Evolutionary conservation across 2,329 filamentous ascomycete genomes (phyloP).

Genomic region (Apiospora malaysiana): DNA sequence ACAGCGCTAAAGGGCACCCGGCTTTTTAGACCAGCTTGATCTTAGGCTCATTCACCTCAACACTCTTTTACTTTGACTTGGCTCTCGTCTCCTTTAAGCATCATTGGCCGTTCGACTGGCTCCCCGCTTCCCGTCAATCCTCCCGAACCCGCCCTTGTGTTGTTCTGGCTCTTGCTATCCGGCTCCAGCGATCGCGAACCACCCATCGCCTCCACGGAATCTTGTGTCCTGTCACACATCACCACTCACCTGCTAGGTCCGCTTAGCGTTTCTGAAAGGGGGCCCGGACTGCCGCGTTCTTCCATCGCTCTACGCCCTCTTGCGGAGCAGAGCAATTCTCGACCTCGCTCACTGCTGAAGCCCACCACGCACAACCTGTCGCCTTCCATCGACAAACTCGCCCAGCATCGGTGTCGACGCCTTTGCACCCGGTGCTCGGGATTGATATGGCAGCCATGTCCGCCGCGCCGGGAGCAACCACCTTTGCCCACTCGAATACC

Average conservation of each 20-base stretch:
- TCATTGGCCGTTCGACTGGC: constrained; percentile 15
- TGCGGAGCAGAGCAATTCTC: not conserved
- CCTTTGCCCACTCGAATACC: constrained; percentile 56
- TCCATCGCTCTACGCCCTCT: not conserved
- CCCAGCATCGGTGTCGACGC: constrained; percentile 10
- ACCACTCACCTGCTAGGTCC: constrained; percentile 1
- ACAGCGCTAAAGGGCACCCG: constrained; percentile 2
- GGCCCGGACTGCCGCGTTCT: not conserved
- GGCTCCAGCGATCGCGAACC: not conserved
- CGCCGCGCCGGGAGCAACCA: constrained; percentile 53
- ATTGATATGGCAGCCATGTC: constrained; percentile 59
- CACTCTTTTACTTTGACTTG: constrained; percentile 1
- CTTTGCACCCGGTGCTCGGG: constrained; percentile 20
- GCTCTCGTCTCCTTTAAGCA: constrained; percentile 2
- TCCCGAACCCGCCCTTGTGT: constrained; percentile 6
- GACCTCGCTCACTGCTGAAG: not conserved
- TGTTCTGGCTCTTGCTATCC: constrained; percentile 1
- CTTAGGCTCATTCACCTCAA: constrained; percentile 1
- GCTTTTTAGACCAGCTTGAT: constrained; percentile 11
- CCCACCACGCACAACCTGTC: not conserved
- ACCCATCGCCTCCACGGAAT: not conserved
- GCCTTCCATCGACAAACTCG: not conserved
- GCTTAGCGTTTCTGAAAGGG: not conserved
- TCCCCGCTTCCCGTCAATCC: constrained; percentile 13
- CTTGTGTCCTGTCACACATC: constrained; percentile 12